These are phyloP conservation scores for Chytriomyces confervae DNA, from an alignment of 192 early-diverging fungal genomes.

Conservation along the genomic window DNA sequence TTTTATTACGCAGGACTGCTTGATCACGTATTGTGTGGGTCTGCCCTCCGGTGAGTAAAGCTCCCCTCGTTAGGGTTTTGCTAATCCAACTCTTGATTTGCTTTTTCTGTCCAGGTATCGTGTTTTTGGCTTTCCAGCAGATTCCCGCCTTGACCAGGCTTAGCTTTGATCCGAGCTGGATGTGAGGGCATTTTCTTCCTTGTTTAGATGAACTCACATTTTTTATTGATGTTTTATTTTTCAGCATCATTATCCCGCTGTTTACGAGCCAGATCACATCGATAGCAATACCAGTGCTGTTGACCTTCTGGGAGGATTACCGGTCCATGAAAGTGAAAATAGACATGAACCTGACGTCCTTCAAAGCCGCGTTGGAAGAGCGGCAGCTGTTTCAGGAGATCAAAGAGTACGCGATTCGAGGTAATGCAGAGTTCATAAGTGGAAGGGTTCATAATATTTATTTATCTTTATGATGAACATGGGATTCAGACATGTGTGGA, in stretches of 20 bases:
- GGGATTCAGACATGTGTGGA: neutral
- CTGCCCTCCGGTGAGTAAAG: neutral
- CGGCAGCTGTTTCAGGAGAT: constrained; percentile 5
- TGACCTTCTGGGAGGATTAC: constrained; percentile 6
- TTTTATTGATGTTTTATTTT: neutral
- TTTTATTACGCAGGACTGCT: neutral
- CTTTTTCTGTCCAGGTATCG: neutral
- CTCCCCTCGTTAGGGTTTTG: neutral
- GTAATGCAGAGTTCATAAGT: neutral
- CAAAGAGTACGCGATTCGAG: constrained; percentile 7
- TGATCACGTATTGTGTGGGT: neutral
- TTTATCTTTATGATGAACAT: neutral
- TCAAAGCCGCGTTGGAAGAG: constrained; percentile 4
- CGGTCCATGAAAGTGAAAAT: neutral
- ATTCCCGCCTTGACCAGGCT: neutral
- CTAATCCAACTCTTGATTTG: neutral
- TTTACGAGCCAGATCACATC: neutral
- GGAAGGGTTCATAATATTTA: neutral
- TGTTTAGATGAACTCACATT: neutral
- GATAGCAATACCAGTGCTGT: neutral
- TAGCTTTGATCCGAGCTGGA: neutral
- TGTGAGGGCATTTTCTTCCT: neutral
- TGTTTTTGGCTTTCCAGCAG: neutral
- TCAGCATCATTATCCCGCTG: neutral
- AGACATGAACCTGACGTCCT: neutral